Conservation (phyloP, 1,284 basidiomycete species). For the Bjerkandera adusta region DNA sequence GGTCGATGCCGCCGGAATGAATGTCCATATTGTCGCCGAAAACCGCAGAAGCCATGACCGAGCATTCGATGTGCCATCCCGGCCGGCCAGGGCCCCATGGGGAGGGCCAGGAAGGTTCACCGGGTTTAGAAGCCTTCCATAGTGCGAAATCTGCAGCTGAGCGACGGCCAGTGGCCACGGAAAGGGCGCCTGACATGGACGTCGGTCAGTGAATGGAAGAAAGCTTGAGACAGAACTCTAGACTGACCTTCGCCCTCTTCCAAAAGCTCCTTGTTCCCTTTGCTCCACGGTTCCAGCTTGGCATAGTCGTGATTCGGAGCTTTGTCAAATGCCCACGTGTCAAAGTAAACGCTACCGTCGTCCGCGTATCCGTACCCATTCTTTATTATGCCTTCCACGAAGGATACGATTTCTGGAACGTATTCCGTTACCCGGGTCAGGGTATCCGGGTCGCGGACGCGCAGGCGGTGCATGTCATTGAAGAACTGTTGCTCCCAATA, state of each 20-base stretch:
- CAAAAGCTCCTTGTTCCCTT: constrained; percentile 87
- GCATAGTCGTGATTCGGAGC: constrained; percentile 79
- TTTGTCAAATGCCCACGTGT: constrained; percentile 86
- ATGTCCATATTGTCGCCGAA: constrained; percentile 96
- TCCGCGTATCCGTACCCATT: constrained; percentile 92
- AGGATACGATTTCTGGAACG: constrained; percentile 91
- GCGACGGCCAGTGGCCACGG: constrained; percentile 57
- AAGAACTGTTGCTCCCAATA: constrained; percentile 94
- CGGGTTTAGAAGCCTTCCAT: constrained; percentile 97
- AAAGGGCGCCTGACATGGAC: constrained; percentile 53
- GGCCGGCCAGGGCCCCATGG: constrained; percentile 97
- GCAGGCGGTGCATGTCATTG: constrained; percentile 87
- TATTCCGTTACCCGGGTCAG: constrained; percentile 97
- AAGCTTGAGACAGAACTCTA: constrained; percentile 3
- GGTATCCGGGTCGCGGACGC: constrained; percentile 86
- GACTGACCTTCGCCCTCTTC: constrained; percentile 89
- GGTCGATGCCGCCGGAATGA: constrained; percentile 95
- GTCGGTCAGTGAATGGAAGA: background rate
- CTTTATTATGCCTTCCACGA: constrained; percentile 83
- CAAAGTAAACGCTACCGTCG: constrained; percentile 94
- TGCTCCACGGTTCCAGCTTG: constrained; percentile 95
- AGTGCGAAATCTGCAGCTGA: constrained; percentile 90
- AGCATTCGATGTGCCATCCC: constrained; percentile 99
- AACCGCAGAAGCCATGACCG: constrained; percentile 95
- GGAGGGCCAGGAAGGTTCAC: constrained; percentile 97